Evolutionary conservation across 2,329 filamentous ascomycete species (phyloP).

Genomic region (Trichoderma gracile): DNA sequence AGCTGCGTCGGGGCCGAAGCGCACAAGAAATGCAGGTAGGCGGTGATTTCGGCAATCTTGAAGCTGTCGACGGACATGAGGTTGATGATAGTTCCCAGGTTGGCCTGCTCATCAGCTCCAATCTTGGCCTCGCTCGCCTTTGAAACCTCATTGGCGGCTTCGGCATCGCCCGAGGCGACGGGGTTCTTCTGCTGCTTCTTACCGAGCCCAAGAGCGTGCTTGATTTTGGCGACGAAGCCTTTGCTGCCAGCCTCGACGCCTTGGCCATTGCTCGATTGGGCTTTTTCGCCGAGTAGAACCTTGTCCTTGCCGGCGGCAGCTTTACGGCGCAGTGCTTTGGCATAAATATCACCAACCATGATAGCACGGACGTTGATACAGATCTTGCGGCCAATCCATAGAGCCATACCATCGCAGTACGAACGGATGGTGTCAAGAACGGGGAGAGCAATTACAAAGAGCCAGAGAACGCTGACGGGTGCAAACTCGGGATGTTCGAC

Average conservation of each 20-base stretch:
- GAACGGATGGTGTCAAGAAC: conserved; percentile 80
- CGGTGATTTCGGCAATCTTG: conserved; percentile 93
- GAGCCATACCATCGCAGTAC: conserved; percentile 77
- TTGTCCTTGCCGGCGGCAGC: conserved; percentile 77
- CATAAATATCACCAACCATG: conserved; percentile 95
- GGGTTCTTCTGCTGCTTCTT: conserved; percentile 53
- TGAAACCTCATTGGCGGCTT: conserved; percentile 39
- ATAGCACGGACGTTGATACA: conserved; percentile 92
- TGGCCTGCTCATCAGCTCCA: conserved; percentile 71
- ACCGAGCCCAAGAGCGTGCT: conserved; percentile 61
- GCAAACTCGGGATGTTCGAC: conserved; percentile 78
- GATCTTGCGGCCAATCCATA: conserved; percentile 93
- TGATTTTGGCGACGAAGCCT: conserved; percentile 51
- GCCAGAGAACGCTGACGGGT: conserved; percentile 87
- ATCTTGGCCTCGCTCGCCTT: conserved; percentile 43
- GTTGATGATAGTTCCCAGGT: conserved; percentile 97
- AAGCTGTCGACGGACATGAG: conserved; percentile 99
- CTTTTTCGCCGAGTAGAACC: conserved; percentile 60
- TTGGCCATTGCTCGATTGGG: conserved; percentile 37
- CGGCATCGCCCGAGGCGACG: conserved; percentile 37
- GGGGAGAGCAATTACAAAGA: conserved; percentile 89
- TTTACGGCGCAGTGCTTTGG: conserved; percentile 89
- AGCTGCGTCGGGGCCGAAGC: conserved; percentile 89
- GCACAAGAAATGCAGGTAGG: conserved; percentile 95
- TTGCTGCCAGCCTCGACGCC: conserved; percentile 39